phyloP scores from a whole-genome alignment of 495 filamentous ascomycete species.

The Trichoderma virens region DNA sequence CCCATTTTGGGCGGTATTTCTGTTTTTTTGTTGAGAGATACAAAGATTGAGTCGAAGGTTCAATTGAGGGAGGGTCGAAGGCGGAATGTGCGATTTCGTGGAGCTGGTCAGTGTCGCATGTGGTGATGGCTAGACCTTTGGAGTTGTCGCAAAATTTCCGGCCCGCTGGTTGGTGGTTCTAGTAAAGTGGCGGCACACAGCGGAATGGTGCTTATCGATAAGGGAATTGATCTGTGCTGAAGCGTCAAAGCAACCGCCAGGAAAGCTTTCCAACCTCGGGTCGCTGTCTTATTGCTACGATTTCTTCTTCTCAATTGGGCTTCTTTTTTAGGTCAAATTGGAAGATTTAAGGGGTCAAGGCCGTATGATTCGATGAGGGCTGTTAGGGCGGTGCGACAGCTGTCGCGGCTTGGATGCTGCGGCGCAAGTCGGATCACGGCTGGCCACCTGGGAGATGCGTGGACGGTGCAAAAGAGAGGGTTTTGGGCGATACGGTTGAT shows the following conservation, averaged over 20 bases:
- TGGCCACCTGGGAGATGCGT: not conserved
- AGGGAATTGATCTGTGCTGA: not conserved
- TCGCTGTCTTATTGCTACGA: not conserved
- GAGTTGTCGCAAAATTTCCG: conserved; percentile 6
- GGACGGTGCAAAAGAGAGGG: not conserved
- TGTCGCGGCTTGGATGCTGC: not conserved
- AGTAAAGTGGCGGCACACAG: not conserved
- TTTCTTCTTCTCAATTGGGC: not conserved
- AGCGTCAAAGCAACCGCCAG: not conserved
- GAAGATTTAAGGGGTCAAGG: not conserved
- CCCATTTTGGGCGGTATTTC: conserved; percentile 19
- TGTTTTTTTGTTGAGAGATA: not conserved
- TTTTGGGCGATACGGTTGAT: not conserved
- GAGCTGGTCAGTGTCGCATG: conserved; percentile 14
- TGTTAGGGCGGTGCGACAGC: not conserved
- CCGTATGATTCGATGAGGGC: conserved; percentile 2
- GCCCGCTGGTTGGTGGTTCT: conserved; percentile 2
- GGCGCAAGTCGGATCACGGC: not conserved
- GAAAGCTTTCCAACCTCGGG: not conserved
- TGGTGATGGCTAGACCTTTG: conserved; percentile 17
- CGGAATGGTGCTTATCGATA: not conserved
- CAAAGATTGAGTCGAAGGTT: not conserved
- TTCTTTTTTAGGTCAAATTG: not conserved
- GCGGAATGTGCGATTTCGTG: not conserved
- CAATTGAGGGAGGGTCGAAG: not conserved